Evolutionary conservation across 2,329 filamentous ascomycete species (phyloP).

Genomic region (Diaporthe nobilis): DNA sequence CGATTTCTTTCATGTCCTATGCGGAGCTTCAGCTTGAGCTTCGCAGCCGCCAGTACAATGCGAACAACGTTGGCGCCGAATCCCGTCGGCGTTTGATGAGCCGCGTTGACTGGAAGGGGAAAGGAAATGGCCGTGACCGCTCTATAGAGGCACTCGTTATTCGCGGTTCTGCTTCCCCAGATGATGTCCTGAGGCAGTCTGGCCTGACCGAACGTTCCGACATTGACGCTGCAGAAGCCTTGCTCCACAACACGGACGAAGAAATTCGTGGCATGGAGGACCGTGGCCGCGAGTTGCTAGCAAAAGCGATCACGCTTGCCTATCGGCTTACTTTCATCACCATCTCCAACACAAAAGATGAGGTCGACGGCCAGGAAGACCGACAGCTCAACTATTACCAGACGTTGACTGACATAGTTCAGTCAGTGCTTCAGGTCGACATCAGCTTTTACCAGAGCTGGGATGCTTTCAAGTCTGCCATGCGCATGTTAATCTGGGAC

Average conservation of each 20-base stretch:
- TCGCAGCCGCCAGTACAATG: constrained; percentile 38
- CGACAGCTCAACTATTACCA: constrained; percentile 37
- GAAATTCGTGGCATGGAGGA: constrained; percentile 33
- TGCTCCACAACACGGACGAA: constrained; percentile 5
- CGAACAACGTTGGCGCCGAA: constrained; percentile 37
- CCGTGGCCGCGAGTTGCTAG: constrained; percentile 37
- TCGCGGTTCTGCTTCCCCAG: constrained; percentile 33
- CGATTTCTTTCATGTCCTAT: constrained; percentile 20
- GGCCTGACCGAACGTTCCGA: neutral
- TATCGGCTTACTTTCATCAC: constrained; percentile 34
- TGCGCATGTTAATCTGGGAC: constrained; percentile 39
- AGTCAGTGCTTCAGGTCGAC: constrained; percentile 12
- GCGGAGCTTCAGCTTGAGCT: constrained; percentile 40
- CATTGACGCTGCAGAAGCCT: neutral
- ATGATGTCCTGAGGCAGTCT: constrained; percentile 33
- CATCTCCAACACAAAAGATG: neutral
- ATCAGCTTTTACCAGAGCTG: constrained; percentile 32
- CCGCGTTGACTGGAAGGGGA: constrained; percentile 36
- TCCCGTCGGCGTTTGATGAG: constrained; percentile 39
- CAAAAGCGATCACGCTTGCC: constrained; percentile 33
- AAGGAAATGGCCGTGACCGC: constrained; percentile 34
- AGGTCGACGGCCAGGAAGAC: constrained; percentile 13
- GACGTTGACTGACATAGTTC: neutral
- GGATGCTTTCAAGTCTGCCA: constrained; percentile 39
- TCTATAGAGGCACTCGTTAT: constrained; percentile 39